phyloP scores from a whole-genome alignment of 1,139 yeast genomes.

The Oligophagozyma castellii region DNA sequence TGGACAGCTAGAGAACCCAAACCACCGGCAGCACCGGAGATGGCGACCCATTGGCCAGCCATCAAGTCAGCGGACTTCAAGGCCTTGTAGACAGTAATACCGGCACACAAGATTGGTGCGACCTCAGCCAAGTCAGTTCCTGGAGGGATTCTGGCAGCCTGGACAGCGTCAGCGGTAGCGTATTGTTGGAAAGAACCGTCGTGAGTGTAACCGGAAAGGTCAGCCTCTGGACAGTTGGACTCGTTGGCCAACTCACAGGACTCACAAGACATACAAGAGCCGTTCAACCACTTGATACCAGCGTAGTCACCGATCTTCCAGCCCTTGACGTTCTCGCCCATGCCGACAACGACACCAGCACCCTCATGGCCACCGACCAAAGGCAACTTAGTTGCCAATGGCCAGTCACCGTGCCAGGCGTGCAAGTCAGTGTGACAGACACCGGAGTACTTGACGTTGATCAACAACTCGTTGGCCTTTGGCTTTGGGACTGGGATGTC shows the following conservation, averaged over 20 bases:
- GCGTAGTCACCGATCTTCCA: conserved; percentile 52
- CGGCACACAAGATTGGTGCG: conserved; percentile 56
- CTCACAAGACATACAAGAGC: conserved; percentile 50
- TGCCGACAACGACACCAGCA: conserved; percentile 50
- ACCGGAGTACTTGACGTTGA: conserved; percentile 50
- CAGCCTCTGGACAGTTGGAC: conserved; percentile 47
- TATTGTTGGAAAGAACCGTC: conserved; percentile 59
- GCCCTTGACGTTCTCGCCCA: conserved; percentile 44
- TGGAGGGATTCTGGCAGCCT: conserved; percentile 46
- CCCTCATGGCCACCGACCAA: conserved; percentile 62
- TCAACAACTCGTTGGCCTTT: conserved; percentile 42
- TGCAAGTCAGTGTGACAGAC: conserved; percentile 57
- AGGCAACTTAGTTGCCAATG: conserved; percentile 42
- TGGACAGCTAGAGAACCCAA: conserved; percentile 52
- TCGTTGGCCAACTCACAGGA: conserved; percentile 41
- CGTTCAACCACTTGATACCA: conserved; percentile 55
- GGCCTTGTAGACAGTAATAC: conserved; percentile 57
- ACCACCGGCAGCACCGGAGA: conserved; percentile 60
- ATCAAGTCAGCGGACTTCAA: conserved; percentile 42
- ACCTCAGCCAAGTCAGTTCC: conserved; percentile 45
- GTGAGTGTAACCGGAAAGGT: conserved; percentile 53
- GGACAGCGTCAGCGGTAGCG: conserved; percentile 55
- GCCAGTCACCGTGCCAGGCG: conserved; percentile 62
- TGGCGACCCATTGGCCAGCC: conserved; percentile 52
- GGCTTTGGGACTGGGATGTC: conserved; percentile 47